Evolutionary conservation across 495 filamentous ascomycete genomes (phyloP), one percentile per base, ranked within the genome.

Genomic region (Halenospora varia): DNA sequence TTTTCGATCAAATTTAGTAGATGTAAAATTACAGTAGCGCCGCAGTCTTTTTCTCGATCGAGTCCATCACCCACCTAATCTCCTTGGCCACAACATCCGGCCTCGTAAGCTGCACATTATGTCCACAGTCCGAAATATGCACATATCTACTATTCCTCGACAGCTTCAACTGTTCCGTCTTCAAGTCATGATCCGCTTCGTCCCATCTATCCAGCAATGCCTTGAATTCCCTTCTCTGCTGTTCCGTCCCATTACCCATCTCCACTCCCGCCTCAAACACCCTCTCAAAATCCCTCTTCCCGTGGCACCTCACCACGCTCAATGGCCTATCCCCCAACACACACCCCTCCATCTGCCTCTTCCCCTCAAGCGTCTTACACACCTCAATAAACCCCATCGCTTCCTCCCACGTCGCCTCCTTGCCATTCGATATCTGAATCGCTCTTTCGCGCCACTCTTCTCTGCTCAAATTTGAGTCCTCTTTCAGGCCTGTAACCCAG

Each of bases 21-120:
- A n/a, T n/a, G n/a, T n/a, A n/a, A n/a, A n/a, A 35, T 35, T 13
- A 35, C 4, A 35, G 29, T 35, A 35, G 13, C 13, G 29, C 29
- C 6, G 13, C 29, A 35, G 29, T 4, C 29, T 35, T 13, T 35
- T 35, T 35, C 29, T 4, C 4, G 29, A 35, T 35, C 4, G 29
- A 35, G 13, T 35, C 13, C 29, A 35, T 35, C 29, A 66, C 61
- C 66, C 65, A 70, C 52, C 61, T 60, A 19, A 68, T 60, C 46
- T 58, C 67, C 48, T 66, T 50, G n/a, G 48, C 56, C 63, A 59
- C 51, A 49, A 58, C 60, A 48, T 40, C 53, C 48, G 54, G 64
- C 53, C 70, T 60, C 15, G 62, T 67, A 47, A 71, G 51, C 49
- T 71, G 68, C 22, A 69, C 65, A 62, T 66, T 68, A 60, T 72